Conservation (phyloP, 1,284 basidiomycete genomes). For the Boletus semigastroideus region DNA sequence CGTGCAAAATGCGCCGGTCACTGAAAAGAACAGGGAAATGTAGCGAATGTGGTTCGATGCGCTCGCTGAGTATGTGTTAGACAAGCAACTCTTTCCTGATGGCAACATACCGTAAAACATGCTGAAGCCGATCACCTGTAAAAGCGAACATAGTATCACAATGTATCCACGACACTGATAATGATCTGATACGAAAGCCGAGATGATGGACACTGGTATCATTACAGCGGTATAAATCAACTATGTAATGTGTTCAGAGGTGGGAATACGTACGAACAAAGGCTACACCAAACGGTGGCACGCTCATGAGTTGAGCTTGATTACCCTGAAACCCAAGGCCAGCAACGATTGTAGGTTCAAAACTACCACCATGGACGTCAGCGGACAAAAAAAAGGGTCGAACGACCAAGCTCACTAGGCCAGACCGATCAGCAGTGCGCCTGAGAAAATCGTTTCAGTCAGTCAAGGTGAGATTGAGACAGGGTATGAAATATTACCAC, state of each 20-base stretch:
- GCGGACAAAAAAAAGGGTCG: background rate
- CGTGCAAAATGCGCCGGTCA: slow-evolving; percentile 44
- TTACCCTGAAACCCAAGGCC: slow-evolving; percentile 46
- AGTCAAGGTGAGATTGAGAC: background rate
- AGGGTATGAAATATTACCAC: slow-evolving; percentile 19
- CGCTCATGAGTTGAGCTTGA: slow-evolving; percentile 49
- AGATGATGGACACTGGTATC: slow-evolving; percentile 39
- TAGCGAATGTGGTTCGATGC: slow-evolving; percentile 42
- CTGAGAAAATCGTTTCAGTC: slow-evolving; percentile 23
- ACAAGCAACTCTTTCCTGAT: background rate
- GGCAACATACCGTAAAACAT: slow-evolving; percentile 44
- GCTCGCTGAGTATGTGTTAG: slow-evolving; percentile 17
- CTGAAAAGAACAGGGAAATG: slow-evolving; percentile 49
- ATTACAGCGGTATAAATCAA: background rate
- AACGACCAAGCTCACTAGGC: slow-evolving; percentile 24
- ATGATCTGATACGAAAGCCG: slow-evolving; percentile 42
- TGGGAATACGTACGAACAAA: slow-evolving; percentile 38
- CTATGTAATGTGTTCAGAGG: background rate
- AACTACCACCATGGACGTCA: slow-evolving; percentile 35
- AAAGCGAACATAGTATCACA: slow-evolving; percentile 37
- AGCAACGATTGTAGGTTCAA: slow-evolving; percentile 52
- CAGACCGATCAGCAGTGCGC: slow-evolving; percentile 41
- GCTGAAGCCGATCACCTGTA: slow-evolving; percentile 42
- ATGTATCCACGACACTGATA: slow-evolving; percentile 44
- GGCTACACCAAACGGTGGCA: slow-evolving; percentile 46